Evolutionary conservation across 1,139 yeast genomes (phyloP), one percentile per base, ranked within the genome.

Genomic region (Chernovozyma aurita): DNA sequence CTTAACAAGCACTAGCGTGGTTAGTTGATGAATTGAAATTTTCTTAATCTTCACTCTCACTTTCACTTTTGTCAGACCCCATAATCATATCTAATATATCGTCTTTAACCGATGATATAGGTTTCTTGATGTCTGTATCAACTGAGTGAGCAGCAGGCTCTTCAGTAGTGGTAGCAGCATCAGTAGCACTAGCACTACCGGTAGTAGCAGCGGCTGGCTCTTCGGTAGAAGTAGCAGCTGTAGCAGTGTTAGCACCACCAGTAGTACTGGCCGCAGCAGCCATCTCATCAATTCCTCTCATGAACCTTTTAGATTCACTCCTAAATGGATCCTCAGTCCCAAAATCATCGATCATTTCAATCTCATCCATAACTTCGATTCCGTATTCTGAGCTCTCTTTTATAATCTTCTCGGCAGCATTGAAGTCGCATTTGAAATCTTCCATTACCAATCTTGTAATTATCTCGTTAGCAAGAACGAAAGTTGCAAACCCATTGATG

Each of bases 391-490:
- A 53, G 0, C 84, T 79, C 2, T 59, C 53, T 28, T 56, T 59
- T 46, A 80, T 59, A 15, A 74, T 51, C 8, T 55, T 55, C 41
- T 73, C 70, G 0, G 83, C 82, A 17, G 58, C 57, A 1, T 59
- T 65, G n/a, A 66, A 45, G 14, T 44, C 47, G 13, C 63, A 48
- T 0, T 51, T 42, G 47, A 69, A 50, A 42, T 79, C 83, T 11
- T 71, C 70, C 57, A 69, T 65, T 3, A 76, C 70, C 32, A 80
- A 47, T 30, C 77, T 55, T 7, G 77, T 57, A 6, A 80, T 67
- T 6, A 82, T 54, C 46, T 83, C 90, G 31, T 83, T 81, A 11
- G 85, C 80, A 18, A 83, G 53, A 0, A 82, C 79, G 47, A 76
- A 78, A 6, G 74, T 65, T 2, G 72, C 55, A 48, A 80, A 83